Conservation (phyloP, 2,329 filamentous ascomycete species). For the Cadophora luteo-olivacea region DNA sequence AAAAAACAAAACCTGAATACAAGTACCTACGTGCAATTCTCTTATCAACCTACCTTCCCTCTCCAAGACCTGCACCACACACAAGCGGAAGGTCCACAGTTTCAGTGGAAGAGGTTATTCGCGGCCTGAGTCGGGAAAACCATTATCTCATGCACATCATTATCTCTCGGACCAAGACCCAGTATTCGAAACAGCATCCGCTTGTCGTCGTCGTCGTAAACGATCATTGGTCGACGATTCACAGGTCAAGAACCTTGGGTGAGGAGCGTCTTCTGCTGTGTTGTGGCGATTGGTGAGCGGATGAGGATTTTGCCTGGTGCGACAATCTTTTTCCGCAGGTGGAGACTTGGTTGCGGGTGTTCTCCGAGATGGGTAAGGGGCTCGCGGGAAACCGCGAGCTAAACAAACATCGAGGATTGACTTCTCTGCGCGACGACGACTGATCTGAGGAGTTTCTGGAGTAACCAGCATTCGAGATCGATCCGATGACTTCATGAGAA, state of each 20-base stretch:
- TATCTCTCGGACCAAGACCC: not conserved
- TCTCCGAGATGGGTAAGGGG: not conserved
- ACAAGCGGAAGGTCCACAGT: constrained; percentile 15
- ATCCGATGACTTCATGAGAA: not conserved
- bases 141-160: not conserved
- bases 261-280: not conserved
- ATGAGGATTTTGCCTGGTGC: constrained; percentile 14
- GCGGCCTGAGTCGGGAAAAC: constrained; percentile 18
- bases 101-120: constrained; percentile 27
- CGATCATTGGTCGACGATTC: not conserved
- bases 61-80: constrained; percentile 4
- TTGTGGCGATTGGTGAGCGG: not conserved
- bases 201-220: not conserved
- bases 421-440: not conserved
- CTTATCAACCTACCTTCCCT: constrained; percentile 7
- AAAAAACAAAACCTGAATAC: not conserved
- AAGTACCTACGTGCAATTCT: not conserved
- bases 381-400: not conserved
- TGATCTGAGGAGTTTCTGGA: not conserved
- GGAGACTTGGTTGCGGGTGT: not conserved
- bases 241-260: not conserved
- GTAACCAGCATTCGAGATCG: not conserved
- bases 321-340: not conserved
- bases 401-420: not conserved
- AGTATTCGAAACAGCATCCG: not conserved